Evolutionary conservation across 2,329 filamentous ascomycete species (phyloP).

Genomic region (Epichloe glyceriae): DNA sequence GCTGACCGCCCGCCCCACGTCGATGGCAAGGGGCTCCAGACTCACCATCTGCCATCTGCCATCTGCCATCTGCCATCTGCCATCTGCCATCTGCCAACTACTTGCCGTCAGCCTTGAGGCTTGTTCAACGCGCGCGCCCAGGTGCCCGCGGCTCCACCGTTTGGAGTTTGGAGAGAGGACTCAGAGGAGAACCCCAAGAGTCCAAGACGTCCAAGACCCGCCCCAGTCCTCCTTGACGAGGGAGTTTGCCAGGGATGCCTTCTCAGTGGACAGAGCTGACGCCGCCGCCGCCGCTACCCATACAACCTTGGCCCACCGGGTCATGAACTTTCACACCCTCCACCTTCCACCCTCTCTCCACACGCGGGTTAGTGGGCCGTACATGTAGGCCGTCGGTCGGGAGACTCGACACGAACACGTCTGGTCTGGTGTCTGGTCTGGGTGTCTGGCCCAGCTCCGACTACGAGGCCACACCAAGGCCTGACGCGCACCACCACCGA

Average conservation of each 20-base stretch:
- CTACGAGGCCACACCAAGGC: neutral
- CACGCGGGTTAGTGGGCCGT: neutral
- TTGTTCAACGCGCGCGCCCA: neutral
- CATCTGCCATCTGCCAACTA: neutral
- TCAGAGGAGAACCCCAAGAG: neutral
- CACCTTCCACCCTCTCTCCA: neutral
- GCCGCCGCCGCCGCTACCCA: conserved; percentile 5
- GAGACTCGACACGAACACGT: neutral
- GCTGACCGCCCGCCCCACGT: conserved; percentile 6
- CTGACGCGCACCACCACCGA: neutral
- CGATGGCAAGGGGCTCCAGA: conserved; percentile 6
- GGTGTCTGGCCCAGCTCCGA: too few relatives aligned
- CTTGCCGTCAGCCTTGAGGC: neutral
- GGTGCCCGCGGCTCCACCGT: conserved; percentile 5
- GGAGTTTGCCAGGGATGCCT: conserved; percentile 7
- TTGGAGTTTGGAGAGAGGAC: neutral
- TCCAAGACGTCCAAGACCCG: neutral
- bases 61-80: neutral
- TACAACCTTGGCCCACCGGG: neutral
- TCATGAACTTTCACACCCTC: neutral
- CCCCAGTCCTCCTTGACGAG: conserved; percentile 7
- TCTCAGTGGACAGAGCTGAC: conserved; percentile 8
- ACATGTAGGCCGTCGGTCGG: neutral
- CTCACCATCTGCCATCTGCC: neutral
- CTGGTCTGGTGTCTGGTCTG: neutral